Evolutionary conservation across 169 alveolate species (phyloP), one percentile per base, ranked within the genome.

Genomic region (Plasmodium relictum): DNA sequence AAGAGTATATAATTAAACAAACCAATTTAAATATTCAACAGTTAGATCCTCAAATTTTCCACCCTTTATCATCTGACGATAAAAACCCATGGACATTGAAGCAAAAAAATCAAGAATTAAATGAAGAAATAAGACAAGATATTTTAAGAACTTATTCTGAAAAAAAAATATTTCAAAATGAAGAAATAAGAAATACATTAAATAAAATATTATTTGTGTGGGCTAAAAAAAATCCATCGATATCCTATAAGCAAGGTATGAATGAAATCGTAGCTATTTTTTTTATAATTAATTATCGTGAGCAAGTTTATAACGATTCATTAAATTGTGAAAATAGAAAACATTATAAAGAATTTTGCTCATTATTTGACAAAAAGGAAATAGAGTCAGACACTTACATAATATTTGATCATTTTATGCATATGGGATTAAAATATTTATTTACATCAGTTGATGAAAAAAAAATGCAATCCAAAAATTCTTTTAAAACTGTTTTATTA

Each of bases 351-450:
- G 76, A 83, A 62, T 74, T 14, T 26, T 8, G 74, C 24, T 85
- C 37, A 26, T 74, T 93, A 18, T 80, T 80, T 61, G 58, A 73
- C 10, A 48, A 39, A 5, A 73, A 92, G n/a, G 93, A 94, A 56
- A 70, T 95, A 0, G 97, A 95, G 42, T 94, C 97, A n/a, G 97
- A 95, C 70, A 92, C 97, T 1, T 95, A 93, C 41, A 93, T 92
- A 9, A 83, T 95, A 74, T 95, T 95, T 85, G 95, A 93, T 56
- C 80, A 94, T 26, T 24, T 95, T 62, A 94, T 95, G 96, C 52
- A 89, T 61, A 93, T 93, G 72, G 97, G 94, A 39, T 16, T 93
- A 50, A 95, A 95, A 68, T 89, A 92, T 50, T 93, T 95, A 96
- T 95, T 90, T 63, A 93, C 94, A 50, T 73, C 91, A 0, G 42